Base-by-base conservation (phyloP, 1,139 yeast species). In the Groenewaldozyma auringiensis region DNA sequence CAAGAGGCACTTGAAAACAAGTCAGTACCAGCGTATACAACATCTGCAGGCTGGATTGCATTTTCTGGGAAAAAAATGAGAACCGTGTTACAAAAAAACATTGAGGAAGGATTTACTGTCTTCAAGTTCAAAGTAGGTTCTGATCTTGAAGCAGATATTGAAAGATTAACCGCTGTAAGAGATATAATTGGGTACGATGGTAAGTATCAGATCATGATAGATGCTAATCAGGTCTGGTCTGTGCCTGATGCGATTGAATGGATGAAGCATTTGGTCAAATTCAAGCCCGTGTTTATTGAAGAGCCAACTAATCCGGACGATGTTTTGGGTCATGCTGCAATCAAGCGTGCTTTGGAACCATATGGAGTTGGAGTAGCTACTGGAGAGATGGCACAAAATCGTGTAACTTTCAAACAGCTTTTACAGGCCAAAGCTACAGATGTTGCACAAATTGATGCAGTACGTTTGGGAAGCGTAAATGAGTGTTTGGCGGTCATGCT, bases 31-130 rank as follows among this genome's bases (percentile, higher is more conserved):
- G 68, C 69, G 4, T 67, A 67, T 48, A 66, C 71, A 22, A 67
- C 71, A 16, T 58, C 67, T 42, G 70, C 71, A 13, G 71, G 71
- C 20, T 67, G 71, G 71, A 56, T 67, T 18, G 70, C 68, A 3
- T 67, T 62, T 47, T 51, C 57, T 32, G 71, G 65, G 17, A 70
- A 67, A 14, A 66, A 66, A 47, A 67, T 67, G 59, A 59, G 53
- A 42, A 41, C 43, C 6, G 47, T 63, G 29, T 47, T 63, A 18
- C 45, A 51, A 21, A 63, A 66, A 45, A 61, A 67, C 31, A 51
- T 66, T 39, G 65, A 55, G 34, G 55, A 56, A 36, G 71, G 71
- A 16, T 67, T 60, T 53, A 63, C 59, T 16, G 50, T 59, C 33
- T 67, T 67, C 56, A 67, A 67, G 48, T 63, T 67, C 53, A 67